phyloP scores from a whole-genome alignment of 1,139 yeast genomes.

The Hyphopichia buzzinii region DNA sequence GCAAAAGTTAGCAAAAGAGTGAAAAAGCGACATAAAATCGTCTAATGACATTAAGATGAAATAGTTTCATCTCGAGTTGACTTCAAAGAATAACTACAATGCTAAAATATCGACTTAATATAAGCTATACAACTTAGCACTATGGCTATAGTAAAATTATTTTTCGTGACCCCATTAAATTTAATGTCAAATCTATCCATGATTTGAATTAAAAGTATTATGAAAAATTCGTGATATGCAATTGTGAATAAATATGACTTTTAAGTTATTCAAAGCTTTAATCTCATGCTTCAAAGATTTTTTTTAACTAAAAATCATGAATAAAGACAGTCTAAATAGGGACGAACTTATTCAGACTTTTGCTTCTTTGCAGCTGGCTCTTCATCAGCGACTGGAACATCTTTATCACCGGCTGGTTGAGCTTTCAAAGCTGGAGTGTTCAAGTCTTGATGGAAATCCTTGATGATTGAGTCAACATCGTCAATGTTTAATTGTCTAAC shows the following conservation, averaged over 20 bases:
- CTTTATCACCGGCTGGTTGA: conserved; percentile 19
- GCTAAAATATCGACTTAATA: too few species aligned
- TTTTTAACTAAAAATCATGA: conserved; percentile 3
- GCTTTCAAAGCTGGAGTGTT: conserved; percentile 26
- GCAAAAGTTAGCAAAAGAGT: too few species aligned
- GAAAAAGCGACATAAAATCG: too few species aligned
- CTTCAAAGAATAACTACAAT: too few species aligned
- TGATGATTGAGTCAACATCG: conserved; percentile 49
- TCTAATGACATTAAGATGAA: too few species aligned
- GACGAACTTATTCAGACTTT: conserved; percentile 25
- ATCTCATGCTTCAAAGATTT: neutral
- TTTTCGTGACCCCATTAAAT: conserved; percentile 5
- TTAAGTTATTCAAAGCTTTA: neutral
- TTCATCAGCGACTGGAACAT: conserved; percentile 17
- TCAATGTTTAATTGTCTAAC: conserved; percentile 49
- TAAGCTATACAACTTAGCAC: too few species aligned
- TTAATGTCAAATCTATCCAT: conserved; percentile 5
- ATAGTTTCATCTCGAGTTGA: too few species aligned
- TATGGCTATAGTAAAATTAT: too few species aligned
- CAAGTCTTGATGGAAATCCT: conserved; percentile 41
- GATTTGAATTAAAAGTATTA: conserved; percentile 4
- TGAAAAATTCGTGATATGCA: conserved; percentile 3
- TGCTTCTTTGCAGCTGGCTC: conserved; percentile 39
- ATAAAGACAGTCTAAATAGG: conserved; percentile 3
- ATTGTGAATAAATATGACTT: conserved; percentile 2